Base-by-base conservation (phyloP, 257 asterid species). In the Gentiana macrophylla region DNA sequence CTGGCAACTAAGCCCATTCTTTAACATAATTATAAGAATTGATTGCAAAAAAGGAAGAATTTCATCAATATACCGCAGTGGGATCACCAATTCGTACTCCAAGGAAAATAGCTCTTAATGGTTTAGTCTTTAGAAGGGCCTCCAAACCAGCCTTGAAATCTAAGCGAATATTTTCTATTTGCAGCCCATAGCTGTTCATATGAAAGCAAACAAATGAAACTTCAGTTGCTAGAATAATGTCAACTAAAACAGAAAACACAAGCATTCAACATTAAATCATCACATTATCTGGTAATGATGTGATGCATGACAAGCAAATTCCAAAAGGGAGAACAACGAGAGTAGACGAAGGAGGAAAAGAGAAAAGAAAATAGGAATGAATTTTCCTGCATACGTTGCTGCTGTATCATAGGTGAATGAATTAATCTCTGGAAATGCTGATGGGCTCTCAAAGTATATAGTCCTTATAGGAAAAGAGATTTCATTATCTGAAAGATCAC, bases 41-140 rank as follows among this genome's bases (percentile, higher is more conserved):
- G 47, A 32, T 33, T 43, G 6, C 45, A 53, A 12, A 58, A 32
- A 50, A 65, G 41, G 56, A 50, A 65, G 41, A 53, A 63, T 13
- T 37, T 15, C 61, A 53, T 49, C 49, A 3, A 13, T 3, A 35
- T 86, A 90, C 98, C 74, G 94, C 98, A 60, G 98, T 86, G 51
- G 96, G 96, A 69, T 90, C 96, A 51, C 98, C 96, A 51, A 82
- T 84, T 75, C 96, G 81, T 59, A 86, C 98, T 55, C 98, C 98
- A 52, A 86, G 95, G 65, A 84, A 86, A 77, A 90, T 80, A 55
- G 98, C 98, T 80, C 82, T 76, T 37, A 84, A 77, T 33, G 95
- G 94, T 41, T 76, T 79, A 37, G 84, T 78, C 65, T 77, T 86
- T 45, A 90, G 69, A 61, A 86, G 91, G 64, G 80, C 86, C 77